A percentile compares a stretch with the other conserved stretches of the same genome.
phyloP scores from a whole-genome alignment of 2,329 filamentous ascomycete genomes.

The Arthrinium puccinioides region DNA sequence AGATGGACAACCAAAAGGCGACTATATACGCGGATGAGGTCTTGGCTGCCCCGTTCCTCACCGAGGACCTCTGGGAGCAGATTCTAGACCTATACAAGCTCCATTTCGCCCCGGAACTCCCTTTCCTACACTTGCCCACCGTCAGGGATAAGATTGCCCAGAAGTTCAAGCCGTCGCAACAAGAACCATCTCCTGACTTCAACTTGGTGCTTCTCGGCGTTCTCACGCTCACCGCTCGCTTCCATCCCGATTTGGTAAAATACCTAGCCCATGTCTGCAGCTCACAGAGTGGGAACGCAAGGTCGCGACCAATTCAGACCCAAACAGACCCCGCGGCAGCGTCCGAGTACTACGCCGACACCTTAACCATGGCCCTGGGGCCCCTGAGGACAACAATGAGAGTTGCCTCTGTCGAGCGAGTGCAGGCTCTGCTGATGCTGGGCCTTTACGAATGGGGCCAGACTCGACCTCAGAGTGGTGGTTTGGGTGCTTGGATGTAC shows the following conservation, averaged over 20 bases:
- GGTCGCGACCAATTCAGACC: conserved; percentile 24
- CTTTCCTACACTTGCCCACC: conserved; percentile 62
- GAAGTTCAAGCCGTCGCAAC: conserved; percentile 28
- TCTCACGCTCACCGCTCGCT: conserved; percentile 61
- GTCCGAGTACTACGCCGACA: conserved; percentile 58
- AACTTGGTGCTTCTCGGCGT: conserved; percentile 58
- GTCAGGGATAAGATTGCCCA: conserved; percentile 47
- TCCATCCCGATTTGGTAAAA: conserved; percentile 54
- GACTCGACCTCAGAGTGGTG: conserved; percentile 38
- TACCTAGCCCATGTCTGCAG: conserved; percentile 37
- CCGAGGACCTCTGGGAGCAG: conserved; percentile 58
- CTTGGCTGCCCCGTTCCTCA: conserved; percentile 54
- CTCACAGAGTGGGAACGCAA: conserved; percentile 24
- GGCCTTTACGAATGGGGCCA: conserved; percentile 67
- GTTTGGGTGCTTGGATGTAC: conserved; percentile 58
- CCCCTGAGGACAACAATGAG: conserved; percentile 39
- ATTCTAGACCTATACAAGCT: conserved; percentile 63
- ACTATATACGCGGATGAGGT: conserved; percentile 46
- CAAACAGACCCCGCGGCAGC: conserved; percentile 45
- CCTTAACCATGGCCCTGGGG: conserved; percentile 44
- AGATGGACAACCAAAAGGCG: conserved; percentile 27
- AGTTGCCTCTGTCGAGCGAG: conserved; percentile 51
- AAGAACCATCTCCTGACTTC: conserved; percentile 35
- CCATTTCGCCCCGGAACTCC: conserved; percentile 65
- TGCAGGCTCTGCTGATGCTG: conserved; percentile 64